These are phyloP conservation scores for Veloboletus limbatus DNA, from an alignment of 1,284 basidiomycete species.

Conservation along the genomic window DNA sequence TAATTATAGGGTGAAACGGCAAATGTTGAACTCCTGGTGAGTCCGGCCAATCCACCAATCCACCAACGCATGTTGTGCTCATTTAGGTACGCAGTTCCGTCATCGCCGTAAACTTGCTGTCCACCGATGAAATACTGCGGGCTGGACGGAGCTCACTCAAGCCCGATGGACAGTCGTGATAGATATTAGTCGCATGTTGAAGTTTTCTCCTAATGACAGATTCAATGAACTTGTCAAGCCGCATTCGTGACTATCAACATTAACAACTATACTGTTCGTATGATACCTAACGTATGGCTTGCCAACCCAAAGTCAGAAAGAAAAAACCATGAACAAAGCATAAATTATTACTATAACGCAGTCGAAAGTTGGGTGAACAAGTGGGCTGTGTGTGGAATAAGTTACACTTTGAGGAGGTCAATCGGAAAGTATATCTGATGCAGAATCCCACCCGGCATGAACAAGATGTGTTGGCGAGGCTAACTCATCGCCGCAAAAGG, in stretches of 20 bases:
- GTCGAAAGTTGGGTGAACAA: slow-evolving; percentile 23
- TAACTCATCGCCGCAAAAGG: slow-evolving; percentile 38
- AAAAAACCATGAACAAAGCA: slow-evolving; percentile 12
- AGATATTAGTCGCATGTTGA: slow-evolving; percentile 24
- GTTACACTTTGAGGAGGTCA: slow-evolving; percentile 32
- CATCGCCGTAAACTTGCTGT: slow-evolving; percentile 94
- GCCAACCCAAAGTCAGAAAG: slow-evolving; percentile 7
- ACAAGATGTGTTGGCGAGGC: slow-evolving; percentile 47
- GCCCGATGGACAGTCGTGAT: slow-evolving; percentile 67
- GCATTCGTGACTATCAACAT: slow-evolving; percentile 32
- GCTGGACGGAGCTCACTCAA: slow-evolving; percentile 90
- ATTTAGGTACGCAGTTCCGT: slow-evolving; percentile 68
- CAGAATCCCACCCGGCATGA: slow-evolving; percentile 59
- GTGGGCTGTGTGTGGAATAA: slow-evolving; percentile 28
- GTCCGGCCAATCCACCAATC: slow-evolving; percentile 26
- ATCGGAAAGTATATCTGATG: slow-evolving; percentile 43
- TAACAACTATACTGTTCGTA: slow-evolving; percentile 34
- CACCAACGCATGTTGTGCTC: slow-evolving; percentile 21
- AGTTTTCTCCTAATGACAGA: slow-evolving; percentile 17
- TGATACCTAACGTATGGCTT: slow-evolving; percentile 18
- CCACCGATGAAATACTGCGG: slow-evolving; percentile 93
- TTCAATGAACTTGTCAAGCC: slow-evolving; percentile 15
- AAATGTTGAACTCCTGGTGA: slow-evolving; percentile 96
- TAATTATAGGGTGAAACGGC: slow-evolving; percentile 97
- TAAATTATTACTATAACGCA: slow-evolving; percentile 30